A percentile compares a stretch with the other conserved stretches of the same genome.
Evolutionary conservation across 2,329 filamentous ascomycete species (phyloP).

Genomic region (Aureobasidium sp.): DNA sequence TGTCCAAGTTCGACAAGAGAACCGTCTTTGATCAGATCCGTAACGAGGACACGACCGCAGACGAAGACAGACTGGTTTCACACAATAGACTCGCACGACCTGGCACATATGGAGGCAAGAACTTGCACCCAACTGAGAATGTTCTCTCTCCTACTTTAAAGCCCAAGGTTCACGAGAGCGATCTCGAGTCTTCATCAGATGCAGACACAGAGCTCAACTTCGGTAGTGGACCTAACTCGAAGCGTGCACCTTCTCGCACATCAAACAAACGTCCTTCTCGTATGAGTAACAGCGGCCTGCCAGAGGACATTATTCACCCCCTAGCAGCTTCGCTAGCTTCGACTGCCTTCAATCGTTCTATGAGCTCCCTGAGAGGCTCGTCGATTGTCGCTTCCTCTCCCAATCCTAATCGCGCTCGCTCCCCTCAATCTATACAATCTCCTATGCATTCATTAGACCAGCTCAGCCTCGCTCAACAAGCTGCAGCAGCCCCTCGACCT

Average conservation of each 20-base stretch:
- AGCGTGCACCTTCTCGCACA: slow-evolving; percentile 42
- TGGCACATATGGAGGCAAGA: slow-evolving; percentile 76
- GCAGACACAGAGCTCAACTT: slow-evolving; percentile 39
- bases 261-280: slow-evolving; percentile 41
- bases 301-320: slow-evolving; percentile 38
- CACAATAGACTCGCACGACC: slow-evolving; percentile 75
- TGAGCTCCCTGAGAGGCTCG: slow-evolving; percentile 39
- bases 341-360: slow-evolving; percentile 34
- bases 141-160: slow-evolving; percentile 71
- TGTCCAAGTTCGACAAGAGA: slow-evolving; percentile 96
- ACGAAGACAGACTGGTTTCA: slow-evolving; percentile 88
- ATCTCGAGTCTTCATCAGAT: slow-evolving; percentile 36
- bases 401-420: slow-evolving; percentile 32
- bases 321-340: slow-evolving; percentile 33
- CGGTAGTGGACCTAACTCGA: slow-evolving; percentile 35
- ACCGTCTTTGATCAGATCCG: slow-evolving; percentile 93
- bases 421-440: slow-evolving; percentile 34
- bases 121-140: slow-evolving; percentile 91
- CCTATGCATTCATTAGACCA: slow-evolving; percentile 22
- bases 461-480: slow-evolving; percentile 28
- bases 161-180: slow-evolving; percentile 32
- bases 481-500: slow-evolving; percentile 15
- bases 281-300: slow-evolving; percentile 39
- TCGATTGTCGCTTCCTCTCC: slow-evolving; percentile 29
- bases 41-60: slow-evolving; percentile 88